Conservation (phyloP, 225 moss, liverwort and hornwort species). For the Polytrichum formosum region DNA sequence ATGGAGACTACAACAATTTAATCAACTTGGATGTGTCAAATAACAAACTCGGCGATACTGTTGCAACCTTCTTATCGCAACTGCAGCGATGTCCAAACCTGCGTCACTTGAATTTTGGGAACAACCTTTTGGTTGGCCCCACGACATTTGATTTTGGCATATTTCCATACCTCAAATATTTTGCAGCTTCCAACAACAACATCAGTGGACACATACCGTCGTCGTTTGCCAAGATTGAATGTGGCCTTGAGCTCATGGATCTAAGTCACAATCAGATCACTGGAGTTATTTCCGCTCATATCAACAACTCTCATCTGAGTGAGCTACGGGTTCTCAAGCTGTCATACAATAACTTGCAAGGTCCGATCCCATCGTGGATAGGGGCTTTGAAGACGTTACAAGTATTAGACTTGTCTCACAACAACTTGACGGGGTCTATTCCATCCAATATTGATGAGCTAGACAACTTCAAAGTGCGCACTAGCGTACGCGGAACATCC, state of each 20-base stretch:
- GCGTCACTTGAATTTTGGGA: too few relatives aligned
- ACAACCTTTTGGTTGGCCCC: neutral
- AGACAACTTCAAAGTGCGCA: neutral
- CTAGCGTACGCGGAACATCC: too few relatives aligned
- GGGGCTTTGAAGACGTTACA: neutral
- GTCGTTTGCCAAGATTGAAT: neutral
- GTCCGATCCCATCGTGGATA: neutral
- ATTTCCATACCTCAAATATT: neutral
- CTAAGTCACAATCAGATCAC: neutral
- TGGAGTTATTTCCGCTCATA: neutral
- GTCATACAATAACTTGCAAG: neutral
- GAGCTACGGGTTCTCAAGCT: neutral
- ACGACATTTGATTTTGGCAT: neutral
- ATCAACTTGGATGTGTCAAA: neutral
- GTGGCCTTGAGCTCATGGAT: neutral
- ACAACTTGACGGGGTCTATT: neutral
- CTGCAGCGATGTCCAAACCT: too few relatives aligned
- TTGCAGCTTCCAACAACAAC: neutral
- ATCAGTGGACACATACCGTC: neutral
- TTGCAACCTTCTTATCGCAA: too few relatives aligned
- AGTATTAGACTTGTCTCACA: neutral
- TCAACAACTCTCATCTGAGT: neutral
- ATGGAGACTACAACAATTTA: neutral
- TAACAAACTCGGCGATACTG: neutral
- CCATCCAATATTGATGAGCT: neutral